Evolutionary conservation across 768 basidiomycete species (phyloP).

Genomic region (Suillus subaureus): DNA sequence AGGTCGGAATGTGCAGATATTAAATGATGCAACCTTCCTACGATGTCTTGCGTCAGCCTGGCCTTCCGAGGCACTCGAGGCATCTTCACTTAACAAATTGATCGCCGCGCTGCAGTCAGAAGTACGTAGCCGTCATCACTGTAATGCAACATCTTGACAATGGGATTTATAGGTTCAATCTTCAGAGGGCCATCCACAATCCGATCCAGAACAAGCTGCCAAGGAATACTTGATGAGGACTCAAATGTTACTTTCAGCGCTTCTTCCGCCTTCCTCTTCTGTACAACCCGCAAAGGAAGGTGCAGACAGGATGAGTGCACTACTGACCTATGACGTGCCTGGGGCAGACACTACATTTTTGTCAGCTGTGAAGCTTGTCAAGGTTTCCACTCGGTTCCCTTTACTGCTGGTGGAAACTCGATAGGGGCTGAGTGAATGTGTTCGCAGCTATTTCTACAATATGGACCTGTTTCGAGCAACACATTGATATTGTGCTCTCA

Average conservation of each 20-base stretch:
- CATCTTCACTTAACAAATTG: slow-evolving; percentile 28
- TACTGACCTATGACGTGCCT: slow-evolving; percentile 58
- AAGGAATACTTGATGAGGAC: slow-evolving; percentile 53
- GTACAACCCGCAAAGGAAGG: slow-evolving; percentile 26
- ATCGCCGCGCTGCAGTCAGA: slow-evolving; percentile 26
- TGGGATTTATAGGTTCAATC: slow-evolving; percentile 16
- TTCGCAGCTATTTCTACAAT: slow-evolving; percentile 6
- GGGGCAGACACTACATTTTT: slow-evolving; percentile 54
- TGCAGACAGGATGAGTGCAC: slow-evolving; percentile 41
- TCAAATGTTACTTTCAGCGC: slow-evolving; percentile 62
- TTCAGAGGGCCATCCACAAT: slow-evolving; percentile 6
- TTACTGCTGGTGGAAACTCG: slow-evolving; percentile 60
- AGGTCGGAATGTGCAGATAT: slow-evolving; percentile 31
- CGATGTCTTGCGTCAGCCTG: slow-evolving; percentile 41
- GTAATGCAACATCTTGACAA: background rate
- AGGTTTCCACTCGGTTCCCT: slow-evolving; percentile 75
- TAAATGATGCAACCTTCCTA: slow-evolving; percentile 54
- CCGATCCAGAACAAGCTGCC: slow-evolving; percentile 32
- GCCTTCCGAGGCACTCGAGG: slow-evolving; percentile 16
- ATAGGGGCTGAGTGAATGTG: slow-evolving; percentile 21
- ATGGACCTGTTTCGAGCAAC: background rate
- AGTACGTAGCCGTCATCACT: slow-evolving; percentile 23
- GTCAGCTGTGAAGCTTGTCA: slow-evolving; percentile 63
- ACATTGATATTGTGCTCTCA: slow-evolving; percentile 3
- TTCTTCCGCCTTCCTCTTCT: slow-evolving; percentile 47